A percentile compares a stretch with the other conserved stretches of the same genome.
Evolutionary conservation across 352 stramenopile genomes (phyloP).

Genomic region (Pythium guiyangense): DNA sequence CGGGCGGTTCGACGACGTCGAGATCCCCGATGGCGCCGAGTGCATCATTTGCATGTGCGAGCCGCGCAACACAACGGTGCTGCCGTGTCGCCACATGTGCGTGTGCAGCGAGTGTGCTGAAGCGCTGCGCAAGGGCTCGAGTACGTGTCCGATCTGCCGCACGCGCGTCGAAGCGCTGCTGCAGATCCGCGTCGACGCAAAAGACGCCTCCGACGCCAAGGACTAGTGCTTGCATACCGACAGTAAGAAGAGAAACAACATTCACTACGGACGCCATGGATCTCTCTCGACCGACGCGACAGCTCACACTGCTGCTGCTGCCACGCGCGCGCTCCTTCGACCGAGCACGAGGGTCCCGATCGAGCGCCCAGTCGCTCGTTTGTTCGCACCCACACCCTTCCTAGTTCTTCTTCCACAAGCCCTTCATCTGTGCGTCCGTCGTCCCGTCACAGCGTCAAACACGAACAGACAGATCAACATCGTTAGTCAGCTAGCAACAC

Average conservation of each 20-base stretch:
- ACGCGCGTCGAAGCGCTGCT: conserved; percentile 70
- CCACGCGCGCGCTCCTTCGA: background rate
- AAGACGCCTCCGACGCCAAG: conserved; percentile 23
- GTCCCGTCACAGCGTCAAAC: too few relatives aligned
- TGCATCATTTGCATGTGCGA: conserved; percentile 88
- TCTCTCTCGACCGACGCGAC: background rate
- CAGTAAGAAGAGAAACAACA: conserved; percentile 15
- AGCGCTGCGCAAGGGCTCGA: conserved; percentile 58
- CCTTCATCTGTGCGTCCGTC: conserved; percentile 49
- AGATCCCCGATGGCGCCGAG: conserved; percentile 70
- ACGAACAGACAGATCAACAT: background rate
- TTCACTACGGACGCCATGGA: too few relatives aligned
- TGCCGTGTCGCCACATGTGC: conserved; percentile 87
- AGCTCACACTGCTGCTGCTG: background rate
- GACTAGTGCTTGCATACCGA: conserved; percentile 3
- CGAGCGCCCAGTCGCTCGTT: too few relatives aligned
- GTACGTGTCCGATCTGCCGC: conserved; percentile 79
- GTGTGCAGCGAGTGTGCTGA: conserved; percentile 80
- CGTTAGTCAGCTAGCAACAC: background rate
- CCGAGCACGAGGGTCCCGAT: too few relatives aligned
- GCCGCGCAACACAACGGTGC: conserved; percentile 73
- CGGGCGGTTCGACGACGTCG: conserved; percentile 30
- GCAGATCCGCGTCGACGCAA: conserved; percentile 68
- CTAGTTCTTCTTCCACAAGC: conserved; percentile 85
- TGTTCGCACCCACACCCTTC: background rate